Evolutionary conservation across 306 rosid species (phyloP), one percentile per base, ranked within the genome.

Genomic region (Nissolia schottii): DNA sequence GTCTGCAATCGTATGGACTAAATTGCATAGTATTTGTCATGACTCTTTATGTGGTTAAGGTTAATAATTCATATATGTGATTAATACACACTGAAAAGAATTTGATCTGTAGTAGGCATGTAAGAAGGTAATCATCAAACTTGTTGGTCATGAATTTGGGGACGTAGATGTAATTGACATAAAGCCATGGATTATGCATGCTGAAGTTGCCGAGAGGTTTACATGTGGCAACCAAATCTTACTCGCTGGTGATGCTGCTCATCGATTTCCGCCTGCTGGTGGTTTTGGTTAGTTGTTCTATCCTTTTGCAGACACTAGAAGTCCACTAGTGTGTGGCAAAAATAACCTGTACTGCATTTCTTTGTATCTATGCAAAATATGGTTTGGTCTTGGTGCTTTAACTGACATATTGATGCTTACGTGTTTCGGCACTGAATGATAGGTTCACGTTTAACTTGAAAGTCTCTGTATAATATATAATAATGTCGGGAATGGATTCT

Each of bases 191-290:
- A 53, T 87, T 75, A 94, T 94, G 99, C 97, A 89, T 82, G 99
- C 99, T 51, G 99, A 94, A 85, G 97, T 94, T 71, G 95, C 95
- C 0, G 96, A 91, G 83, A 87, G 88, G 85, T 87, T 89, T 83
- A 65, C 76, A 61, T 77, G 83, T 80, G 82, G 71, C 50, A 86
- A 82, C 79, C 85, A 80, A 20, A 70, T 94, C 75, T 76, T 89
- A 67, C 96, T 94, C 73, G 99, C 91, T 2, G 97, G 97, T 57
- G 96, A 94, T 83, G 96, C 96, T 79, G 99, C 95, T 71, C 97
- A 94, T 84, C 89, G 91, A 61, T 94, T 94, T 81, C 98, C 98
- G 62, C 98, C 98, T 60, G 98, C 98, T 29, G 98, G 98, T 77
- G 98, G 98, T 73, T 94, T 94, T 85, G 98, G 98, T 91, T 25